phyloP scores from a whole-genome alignment of 441 rosid species.

The Croton setiger region DNA sequence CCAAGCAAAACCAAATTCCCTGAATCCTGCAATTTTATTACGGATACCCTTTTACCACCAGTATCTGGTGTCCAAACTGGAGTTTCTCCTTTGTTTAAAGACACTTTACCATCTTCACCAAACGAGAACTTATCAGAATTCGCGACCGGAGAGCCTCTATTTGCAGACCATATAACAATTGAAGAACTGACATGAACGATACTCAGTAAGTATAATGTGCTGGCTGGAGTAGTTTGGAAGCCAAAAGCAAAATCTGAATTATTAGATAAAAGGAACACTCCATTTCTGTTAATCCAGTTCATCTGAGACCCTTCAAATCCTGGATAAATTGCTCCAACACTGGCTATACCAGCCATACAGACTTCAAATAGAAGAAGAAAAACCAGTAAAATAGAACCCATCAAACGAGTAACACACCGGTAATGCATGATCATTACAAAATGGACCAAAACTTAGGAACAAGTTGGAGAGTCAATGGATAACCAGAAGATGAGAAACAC shows the following conservation, averaged over 20 bases:
- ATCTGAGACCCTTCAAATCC: constrained; percentile 64
- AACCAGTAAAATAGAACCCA: constrained; percentile 26
- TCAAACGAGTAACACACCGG: constrained; percentile 20
- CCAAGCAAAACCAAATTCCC: constrained; percentile 76
- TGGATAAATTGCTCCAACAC: constrained; percentile 39
- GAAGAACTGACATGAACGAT: constrained; percentile 41
- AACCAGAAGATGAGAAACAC: background rate
- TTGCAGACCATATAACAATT: constrained; percentile 70
- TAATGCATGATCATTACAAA: constrained; percentile 38
- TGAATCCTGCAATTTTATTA: constrained; percentile 65
- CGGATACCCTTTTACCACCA: constrained; percentile 50
- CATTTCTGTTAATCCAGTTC: constrained; percentile 58
- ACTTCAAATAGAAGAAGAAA: constrained; percentile 34
- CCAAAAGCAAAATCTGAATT: constrained; percentile 62
- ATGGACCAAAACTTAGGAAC: constrained; percentile 3
- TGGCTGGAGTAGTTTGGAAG: constrained; percentile 40
- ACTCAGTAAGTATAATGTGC: constrained; percentile 49
- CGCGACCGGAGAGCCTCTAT: constrained; percentile 57
- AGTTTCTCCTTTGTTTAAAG: constrained; percentile 39
- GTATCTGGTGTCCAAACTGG: constrained; percentile 62
- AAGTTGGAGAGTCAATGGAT: background rate
- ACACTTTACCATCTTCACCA: constrained; percentile 51
- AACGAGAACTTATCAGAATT: constrained; percentile 63
- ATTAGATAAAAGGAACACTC: constrained; percentile 65
- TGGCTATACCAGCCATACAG: constrained; percentile 40